phyloP scores from a whole-genome alignment of 805 yeast species.

The Candida argentea region DNA sequence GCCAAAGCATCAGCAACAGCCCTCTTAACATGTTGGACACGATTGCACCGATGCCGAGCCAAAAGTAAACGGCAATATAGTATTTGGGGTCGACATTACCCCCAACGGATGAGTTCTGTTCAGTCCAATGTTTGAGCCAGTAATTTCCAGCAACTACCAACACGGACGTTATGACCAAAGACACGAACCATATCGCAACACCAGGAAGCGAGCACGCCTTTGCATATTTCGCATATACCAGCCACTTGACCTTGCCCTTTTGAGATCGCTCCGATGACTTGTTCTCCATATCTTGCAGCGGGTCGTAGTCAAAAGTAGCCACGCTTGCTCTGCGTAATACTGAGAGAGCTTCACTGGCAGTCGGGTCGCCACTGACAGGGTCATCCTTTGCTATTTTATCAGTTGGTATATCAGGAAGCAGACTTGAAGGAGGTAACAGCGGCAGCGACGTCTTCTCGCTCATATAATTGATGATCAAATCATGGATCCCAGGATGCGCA shows the following conservation, averaged over 20 bases:
- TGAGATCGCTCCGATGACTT: too few relatives aligned
- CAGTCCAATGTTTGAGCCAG: slow-evolving; percentile 18
- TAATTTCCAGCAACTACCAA: slow-evolving; percentile 11
- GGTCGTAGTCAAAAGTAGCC: slow-evolving; percentile 45
- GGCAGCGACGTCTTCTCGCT: slow-evolving; percentile 1
- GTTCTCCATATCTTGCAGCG: slow-evolving; percentile 17
- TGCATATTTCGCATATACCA: slow-evolving; percentile 13
- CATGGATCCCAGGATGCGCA: slow-evolving; percentile 17
- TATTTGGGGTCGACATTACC: slow-evolving; percentile 10
- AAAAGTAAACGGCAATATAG: slow-evolving; percentile 11
- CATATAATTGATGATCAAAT: slow-evolving; percentile 25
- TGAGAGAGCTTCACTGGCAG: too few relatives aligned
- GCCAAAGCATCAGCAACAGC: slow-evolving; percentile 11
- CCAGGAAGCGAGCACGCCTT: slow-evolving; percentile 33
- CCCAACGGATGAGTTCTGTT: slow-evolving; percentile 10
- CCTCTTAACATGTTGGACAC: slow-evolving; percentile 11
- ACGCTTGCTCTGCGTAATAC: slow-evolving; percentile 28
- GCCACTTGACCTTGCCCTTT: slow-evolving; percentile 16
- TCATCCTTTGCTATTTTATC: neutral
- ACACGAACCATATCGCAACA: slow-evolving; percentile 28
- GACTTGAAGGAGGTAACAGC: neutral
- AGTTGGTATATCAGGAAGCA: neutral
- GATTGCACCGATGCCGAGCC: slow-evolving; percentile 7
- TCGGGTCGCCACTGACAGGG: slow-evolving; percentile 1
- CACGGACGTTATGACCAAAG: slow-evolving; percentile 11